Base-by-base conservation (phyloP, 78 protist genomes). In the Blattamonas nauphoetae region DNA sequence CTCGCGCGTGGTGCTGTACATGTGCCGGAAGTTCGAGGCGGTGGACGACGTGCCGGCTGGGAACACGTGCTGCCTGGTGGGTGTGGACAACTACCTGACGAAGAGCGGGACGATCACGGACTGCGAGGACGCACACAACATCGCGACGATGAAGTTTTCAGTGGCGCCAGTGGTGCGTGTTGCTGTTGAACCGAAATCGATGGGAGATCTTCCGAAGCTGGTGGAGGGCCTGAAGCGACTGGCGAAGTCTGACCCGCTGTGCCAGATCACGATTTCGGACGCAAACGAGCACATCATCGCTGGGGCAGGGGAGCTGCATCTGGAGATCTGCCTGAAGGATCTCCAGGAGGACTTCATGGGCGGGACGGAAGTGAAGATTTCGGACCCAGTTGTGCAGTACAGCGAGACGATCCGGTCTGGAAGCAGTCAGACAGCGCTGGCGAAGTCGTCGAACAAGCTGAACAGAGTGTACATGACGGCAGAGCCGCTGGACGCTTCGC, bases 131-230 rank as follows among this genome's bases (percentile, higher is more conserved):
- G 84, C 84, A 6, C 11, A 11, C 84, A 80, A 80, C 45, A 29
- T 80, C 21, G 82, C 21, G 45, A 11, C 6, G 41, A 80, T 80
- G 84, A 80, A 11, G 45, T 80, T 80, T 42, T 80, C 84, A 32
- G 84, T 80, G 84, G 6, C 84, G 6, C 84, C 84, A 80, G 84
- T 80, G 82, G 84, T 80, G 84, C 6, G 84, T 6, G 84, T 80
- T 32, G 84, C 84, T 32, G 84, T 80, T 6, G 84, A 80, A 11
- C 82, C 84, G 41, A 80, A 80, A 42, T 6, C 6, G 11, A 21
- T 11, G 41, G 3, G 41, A 43, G 84, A 80, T 80, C 11, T 80
- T 11, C 84, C 84, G 82, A 80, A 80, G 11, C 84, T 80, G 6
- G 44, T 80, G 41, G 84, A 80, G 45, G 84, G 84, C 6, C 45